These are phyloP conservation scores for Bruguiera sexangula DNA, from an alignment of 345 rosid species.

Conservation along the genomic window DNA sequence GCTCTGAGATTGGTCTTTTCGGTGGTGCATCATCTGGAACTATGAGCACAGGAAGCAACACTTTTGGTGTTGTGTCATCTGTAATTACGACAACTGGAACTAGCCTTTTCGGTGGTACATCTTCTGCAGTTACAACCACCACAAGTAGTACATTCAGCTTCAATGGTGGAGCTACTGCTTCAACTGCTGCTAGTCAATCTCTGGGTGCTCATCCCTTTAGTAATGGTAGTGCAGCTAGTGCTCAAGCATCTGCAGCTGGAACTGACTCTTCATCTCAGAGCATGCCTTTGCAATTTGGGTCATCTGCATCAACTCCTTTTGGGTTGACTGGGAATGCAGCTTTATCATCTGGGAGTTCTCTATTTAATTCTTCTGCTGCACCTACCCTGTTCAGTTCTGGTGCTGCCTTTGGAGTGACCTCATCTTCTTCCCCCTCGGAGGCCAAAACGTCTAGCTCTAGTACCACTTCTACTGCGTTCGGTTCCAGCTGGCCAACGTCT, in stretches of 20 bases:
- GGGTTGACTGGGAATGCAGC: constrained; percentile 41
- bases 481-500: constrained; percentile 56
- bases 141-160: constrained; percentile 43
- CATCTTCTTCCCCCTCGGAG: constrained; percentile 32
- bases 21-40: constrained; percentile 35
- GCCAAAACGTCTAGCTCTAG: constrained; percentile 43
- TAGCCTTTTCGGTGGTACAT: constrained; percentile 26
- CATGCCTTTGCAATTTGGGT: constrained; percentile 44
- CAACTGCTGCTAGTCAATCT: constrained; percentile 39
- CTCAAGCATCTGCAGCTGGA: constrained; percentile 42
- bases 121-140: constrained; percentile 29
- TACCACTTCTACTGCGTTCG: constrained; percentile 38
- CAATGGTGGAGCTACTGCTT: constrained; percentile 37
- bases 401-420: constrained; percentile 47
- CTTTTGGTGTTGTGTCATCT: constrained; percentile 22
- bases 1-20: constrained; percentile 6
- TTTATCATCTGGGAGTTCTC: constrained; percentile 42
- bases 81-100: constrained; percentile 18
- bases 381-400: constrained; percentile 40
- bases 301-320: constrained; percentile 51
- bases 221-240: constrained; percentile 35
- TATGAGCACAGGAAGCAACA: constrained; percentile 30
- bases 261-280: constrained; percentile 49
- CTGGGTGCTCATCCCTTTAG: constrained; percentile 41
- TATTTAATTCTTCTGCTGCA: constrained; percentile 50